Percentiles rank a stretch among this genome's conserved stretches.
phyloP scores from a whole-genome alignment of 257 asterid genomes.

The Solanum gracilifrons region DNA sequence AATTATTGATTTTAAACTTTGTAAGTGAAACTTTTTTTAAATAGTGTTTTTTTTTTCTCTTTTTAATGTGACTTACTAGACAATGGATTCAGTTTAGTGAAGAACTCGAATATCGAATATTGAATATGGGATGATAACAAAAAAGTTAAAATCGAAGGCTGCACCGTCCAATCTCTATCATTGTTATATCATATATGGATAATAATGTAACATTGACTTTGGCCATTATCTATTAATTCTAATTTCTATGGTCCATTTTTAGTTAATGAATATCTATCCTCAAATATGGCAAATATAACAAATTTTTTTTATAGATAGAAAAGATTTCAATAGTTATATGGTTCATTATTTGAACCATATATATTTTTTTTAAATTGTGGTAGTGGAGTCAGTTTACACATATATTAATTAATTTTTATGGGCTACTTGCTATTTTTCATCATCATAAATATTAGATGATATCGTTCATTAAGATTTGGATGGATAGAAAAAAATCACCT shows the following conservation, averaged over 20 bases:
- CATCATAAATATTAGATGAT: background rate
- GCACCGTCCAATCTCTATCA: background rate
- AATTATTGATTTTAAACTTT: background rate
- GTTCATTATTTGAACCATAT: background rate
- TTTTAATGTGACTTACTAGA: background rate
- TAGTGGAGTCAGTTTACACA: background rate
- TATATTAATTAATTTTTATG: background rate
- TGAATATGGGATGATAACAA: too few species aligned
- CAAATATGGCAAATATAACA: background rate
- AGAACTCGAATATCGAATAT: fast-evolving
- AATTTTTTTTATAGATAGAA: background rate
- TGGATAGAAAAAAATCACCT: background rate
- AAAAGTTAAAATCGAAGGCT: background rate
- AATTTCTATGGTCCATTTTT: background rate
- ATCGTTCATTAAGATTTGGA: background rate
- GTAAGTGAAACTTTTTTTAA: background rate
- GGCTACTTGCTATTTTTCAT: background rate
- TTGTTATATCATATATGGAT: background rate
- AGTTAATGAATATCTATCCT: background rate
- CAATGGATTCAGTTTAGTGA: fast-evolving
- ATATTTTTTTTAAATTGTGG: background rate
- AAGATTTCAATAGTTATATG: background rate
- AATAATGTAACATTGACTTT: background rate
- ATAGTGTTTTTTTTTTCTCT: fast-evolving
- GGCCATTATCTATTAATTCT: background rate